These are phyloP conservation scores for Populus hybrid DNA, from an alignment of 441 rosid genomes.

Conservation along the genomic window DNA sequence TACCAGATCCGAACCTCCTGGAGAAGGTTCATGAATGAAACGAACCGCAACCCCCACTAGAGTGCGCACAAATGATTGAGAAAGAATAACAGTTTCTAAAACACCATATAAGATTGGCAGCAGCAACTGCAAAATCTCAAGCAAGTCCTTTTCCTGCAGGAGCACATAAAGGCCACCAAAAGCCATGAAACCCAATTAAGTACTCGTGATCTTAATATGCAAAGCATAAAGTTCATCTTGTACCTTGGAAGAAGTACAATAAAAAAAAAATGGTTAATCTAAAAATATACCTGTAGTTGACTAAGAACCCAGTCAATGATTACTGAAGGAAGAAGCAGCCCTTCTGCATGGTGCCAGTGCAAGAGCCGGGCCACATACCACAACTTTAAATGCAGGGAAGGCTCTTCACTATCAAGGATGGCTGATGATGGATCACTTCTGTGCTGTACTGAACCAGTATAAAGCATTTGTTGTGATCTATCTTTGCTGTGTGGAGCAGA, in stretches of 20 bases:
- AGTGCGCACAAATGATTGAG: constrained; percentile 83
- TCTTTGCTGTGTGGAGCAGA: constrained; percentile 61
- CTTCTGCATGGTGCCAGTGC: constrained; percentile 95
- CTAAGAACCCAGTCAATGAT: constrained; percentile 95
- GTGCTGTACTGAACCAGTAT: constrained; percentile 60
- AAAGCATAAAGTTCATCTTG: not conserved
- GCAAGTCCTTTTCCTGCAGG: constrained; percentile 75
- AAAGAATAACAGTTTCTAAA: constrained; percentile 78
- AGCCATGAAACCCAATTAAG: constrained; percentile 14
- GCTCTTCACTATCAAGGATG: constrained; percentile 67
- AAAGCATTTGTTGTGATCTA: constrained; percentile 65
- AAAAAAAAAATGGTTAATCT: not conserved
- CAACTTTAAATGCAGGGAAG: constrained; percentile 88
- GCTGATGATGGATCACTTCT: constrained; percentile 50
- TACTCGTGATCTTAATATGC: not conserved
- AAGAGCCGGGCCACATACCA: constrained; percentile 91
- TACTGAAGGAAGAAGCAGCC: constrained; percentile 82
- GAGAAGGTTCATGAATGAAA: constrained; percentile 80
- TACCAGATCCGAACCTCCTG: constrained; percentile 91
- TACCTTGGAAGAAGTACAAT: not conserved
- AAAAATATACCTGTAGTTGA: constrained; percentile 67
- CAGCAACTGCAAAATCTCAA: constrained; percentile 83
- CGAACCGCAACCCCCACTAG: constrained; percentile 78
- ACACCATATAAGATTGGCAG: constrained; percentile 89
- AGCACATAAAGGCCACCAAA: constrained; percentile 25